Evolutionary conservation across 2,329 filamentous ascomycete genomes (phyloP).

Genomic region (Aureobasidium vineae): DNA sequence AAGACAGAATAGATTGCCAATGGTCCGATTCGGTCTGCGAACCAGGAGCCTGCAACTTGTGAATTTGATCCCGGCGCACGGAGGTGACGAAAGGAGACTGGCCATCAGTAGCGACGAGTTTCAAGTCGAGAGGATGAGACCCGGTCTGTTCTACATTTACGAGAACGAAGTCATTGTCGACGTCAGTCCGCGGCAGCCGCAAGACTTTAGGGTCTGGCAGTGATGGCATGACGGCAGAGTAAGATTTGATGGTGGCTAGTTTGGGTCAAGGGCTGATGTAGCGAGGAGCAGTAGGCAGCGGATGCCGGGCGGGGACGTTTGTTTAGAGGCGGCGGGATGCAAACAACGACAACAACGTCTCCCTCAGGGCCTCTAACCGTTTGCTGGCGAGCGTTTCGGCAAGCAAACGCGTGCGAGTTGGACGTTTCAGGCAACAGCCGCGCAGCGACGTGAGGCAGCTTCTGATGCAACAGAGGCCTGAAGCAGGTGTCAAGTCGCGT

Average conservation of each 20-base stretch:
- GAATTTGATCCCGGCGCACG: constrained; percentile 59
- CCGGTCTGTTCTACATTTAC: constrained; percentile 56
- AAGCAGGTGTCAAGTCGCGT: constrained; percentile 19
- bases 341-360: constrained; percentile 19
- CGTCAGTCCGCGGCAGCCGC: constrained; percentile 56
- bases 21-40: constrained; percentile 60
- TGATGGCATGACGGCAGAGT: constrained; percentile 29
- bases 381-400: constrained; percentile 23
- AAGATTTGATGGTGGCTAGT: constrained; percentile 26
- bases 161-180: constrained; percentile 52
- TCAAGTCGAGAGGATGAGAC: constrained; percentile 60
- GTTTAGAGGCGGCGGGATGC: constrained; percentile 24
- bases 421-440: constrained; percentile 21
- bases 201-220: constrained; percentile 47
- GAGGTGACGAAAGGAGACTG: constrained; percentile 58
- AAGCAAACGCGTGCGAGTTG: constrained; percentile 15
- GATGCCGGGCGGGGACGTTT: constrained; percentile 22
- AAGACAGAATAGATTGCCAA: constrained; percentile 63
- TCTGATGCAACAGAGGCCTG: neutral
- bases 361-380: neutral
- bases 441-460: constrained; percentile 17
- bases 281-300: neutral
- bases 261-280: constrained; percentile 3
- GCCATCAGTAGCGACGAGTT: constrained; percentile 67
- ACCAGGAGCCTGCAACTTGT: constrained; percentile 54